These are phyloP conservation scores for Globisporangium uncinulatum DNA, from an alignment of 352 stramenopile genomes.

Conservation along the genomic window DNA sequence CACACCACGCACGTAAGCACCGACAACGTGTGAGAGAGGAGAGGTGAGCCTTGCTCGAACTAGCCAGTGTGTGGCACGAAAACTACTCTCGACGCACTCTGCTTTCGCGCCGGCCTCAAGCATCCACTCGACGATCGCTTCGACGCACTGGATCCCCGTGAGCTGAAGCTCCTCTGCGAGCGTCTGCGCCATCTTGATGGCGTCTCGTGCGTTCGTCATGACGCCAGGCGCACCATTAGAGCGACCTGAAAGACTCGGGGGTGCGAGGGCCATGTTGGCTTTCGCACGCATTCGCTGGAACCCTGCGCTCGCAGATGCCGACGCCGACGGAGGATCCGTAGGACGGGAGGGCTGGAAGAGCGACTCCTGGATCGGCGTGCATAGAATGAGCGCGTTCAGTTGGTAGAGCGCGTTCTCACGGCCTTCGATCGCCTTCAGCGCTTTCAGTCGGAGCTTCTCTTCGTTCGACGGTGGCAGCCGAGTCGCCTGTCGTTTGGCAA, in stretches of 20 bases:
- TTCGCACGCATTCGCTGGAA: constrained; percentile 39
- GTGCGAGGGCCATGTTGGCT: constrained; percentile 27
- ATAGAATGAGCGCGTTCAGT: constrained; percentile 62
- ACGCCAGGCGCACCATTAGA: constrained; percentile 9
- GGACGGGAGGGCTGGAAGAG: constrained; percentile 47
- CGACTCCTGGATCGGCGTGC: constrained; percentile 51
- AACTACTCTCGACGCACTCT: constrained; percentile 32
- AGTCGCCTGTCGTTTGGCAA: constrained; percentile 16
- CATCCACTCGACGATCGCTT: constrained; percentile 80
- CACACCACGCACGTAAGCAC: background rate
- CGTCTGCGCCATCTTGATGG: constrained; percentile 64
- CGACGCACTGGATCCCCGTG: constrained; percentile 63
- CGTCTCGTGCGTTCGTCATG: constrained; percentile 68
- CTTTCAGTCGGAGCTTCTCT: constrained; percentile 67
- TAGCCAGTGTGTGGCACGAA: background rate
- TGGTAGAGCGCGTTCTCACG: constrained; percentile 70
- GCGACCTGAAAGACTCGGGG: constrained; percentile 17
- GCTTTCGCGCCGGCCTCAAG: constrained; percentile 59
- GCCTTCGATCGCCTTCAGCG: constrained; percentile 56
- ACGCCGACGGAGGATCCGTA: constrained; percentile 17
- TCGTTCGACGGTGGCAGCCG: constrained; percentile 29
- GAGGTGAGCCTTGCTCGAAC: background rate
- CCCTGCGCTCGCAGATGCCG: constrained; percentile 13
- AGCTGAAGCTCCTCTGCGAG: constrained; percentile 59
- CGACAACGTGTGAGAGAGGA: background rate